phyloP scores from a whole-genome alignment of 2,329 filamentous ascomycete species.

The Esteya vermicola region DNA sequence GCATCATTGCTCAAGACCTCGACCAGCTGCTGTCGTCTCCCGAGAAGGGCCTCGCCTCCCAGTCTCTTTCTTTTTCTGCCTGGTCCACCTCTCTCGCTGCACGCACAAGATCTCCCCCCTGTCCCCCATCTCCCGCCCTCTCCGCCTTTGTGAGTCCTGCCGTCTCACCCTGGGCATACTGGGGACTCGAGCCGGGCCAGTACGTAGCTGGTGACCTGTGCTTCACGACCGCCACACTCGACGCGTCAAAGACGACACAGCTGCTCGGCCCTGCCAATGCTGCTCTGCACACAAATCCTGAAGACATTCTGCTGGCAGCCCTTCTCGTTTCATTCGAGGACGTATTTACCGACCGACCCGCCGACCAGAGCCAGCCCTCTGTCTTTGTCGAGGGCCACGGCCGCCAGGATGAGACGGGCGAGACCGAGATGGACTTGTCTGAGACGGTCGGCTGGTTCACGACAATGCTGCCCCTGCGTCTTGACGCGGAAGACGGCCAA shows the following conservation, averaged over 20 bases:
- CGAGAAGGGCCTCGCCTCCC: not conserved
- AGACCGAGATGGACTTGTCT: conserved; percentile 32
- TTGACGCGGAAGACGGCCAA: not conserved
- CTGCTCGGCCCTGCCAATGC: conserved; percentile 29
- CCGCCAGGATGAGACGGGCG: conserved; percentile 15
- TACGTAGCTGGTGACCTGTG: conserved; percentile 1
- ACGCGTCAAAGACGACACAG: conserved; percentile 19
- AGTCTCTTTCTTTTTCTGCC: not conserved
- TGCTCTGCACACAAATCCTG: conserved; percentile 34
- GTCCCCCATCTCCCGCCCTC: too few relatives aligned
- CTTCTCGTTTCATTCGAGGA: conserved; percentile 40
- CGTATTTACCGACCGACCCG: conserved; percentile 40
- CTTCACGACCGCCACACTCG: not conserved
- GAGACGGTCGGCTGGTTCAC: conserved; percentile 49
- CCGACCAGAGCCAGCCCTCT: conserved; percentile 26
- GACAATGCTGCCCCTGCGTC: conserved; percentile 22
- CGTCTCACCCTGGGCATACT: too few relatives aligned
- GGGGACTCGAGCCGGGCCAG: conserved; percentile 6
- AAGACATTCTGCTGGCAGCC: conserved; percentile 39
- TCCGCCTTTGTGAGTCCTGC: too few relatives aligned
- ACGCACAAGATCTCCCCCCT: too few relatives aligned
- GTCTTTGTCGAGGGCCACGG: conserved; percentile 42
- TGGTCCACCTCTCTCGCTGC: too few relatives aligned
- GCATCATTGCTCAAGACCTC: conserved; percentile 32
- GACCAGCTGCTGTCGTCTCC: conserved; percentile 27